Evolutionary conservation across 2,329 filamentous ascomycete genomes (phyloP).

Genomic region (Microsporum audouinii): DNA sequence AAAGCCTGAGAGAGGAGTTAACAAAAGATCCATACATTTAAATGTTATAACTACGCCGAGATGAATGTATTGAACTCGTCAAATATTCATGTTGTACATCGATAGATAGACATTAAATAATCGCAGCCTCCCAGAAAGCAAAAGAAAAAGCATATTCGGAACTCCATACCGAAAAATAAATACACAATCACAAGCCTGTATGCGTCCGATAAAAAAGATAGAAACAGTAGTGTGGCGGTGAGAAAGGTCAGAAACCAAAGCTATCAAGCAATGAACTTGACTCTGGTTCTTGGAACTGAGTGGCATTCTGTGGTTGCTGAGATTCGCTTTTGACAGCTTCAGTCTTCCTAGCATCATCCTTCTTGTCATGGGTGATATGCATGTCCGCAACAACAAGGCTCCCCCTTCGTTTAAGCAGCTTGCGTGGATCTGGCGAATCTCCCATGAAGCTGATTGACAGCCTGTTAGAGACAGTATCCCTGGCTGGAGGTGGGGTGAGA

Average conservation of each 20-base stretch:
- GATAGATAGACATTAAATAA: not conserved
- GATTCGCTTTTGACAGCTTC: slow-evolving; percentile 23
- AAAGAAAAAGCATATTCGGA: not conserved
- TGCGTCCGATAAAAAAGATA: not conserved
- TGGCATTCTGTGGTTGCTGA: slow-evolving; percentile 50
- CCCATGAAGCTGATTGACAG: slow-evolving; percentile 19
- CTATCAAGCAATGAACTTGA: slow-evolving; percentile 76
- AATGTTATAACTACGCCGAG: no score
- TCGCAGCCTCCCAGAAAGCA: not conserved
- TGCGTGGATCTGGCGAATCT: slow-evolving; percentile 48
- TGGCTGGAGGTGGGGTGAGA: slow-evolving; percentile 17
- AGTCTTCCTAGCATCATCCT: slow-evolving; percentile 29
- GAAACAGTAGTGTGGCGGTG: slow-evolving; percentile 13
- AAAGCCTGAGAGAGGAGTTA: not conserved
- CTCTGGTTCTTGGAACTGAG: slow-evolving; percentile 86
- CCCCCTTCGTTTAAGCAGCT: slow-evolving; percentile 57
- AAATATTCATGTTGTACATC: not conserved
- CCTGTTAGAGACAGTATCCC: slow-evolving; percentile 16
- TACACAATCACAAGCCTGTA: not conserved
- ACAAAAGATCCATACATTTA: no score
- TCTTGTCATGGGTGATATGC: slow-evolving; percentile 28
- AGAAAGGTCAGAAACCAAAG: slow-evolving; percentile 81
- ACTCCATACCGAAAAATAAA: not conserved
- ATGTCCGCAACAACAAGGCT: slow-evolving; percentile 69
- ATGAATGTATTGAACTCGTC: not conserved